phyloP scores from a whole-genome alignment of 2,329 filamentous ascomycete species.

The Pseudocercospora musae region DNA sequence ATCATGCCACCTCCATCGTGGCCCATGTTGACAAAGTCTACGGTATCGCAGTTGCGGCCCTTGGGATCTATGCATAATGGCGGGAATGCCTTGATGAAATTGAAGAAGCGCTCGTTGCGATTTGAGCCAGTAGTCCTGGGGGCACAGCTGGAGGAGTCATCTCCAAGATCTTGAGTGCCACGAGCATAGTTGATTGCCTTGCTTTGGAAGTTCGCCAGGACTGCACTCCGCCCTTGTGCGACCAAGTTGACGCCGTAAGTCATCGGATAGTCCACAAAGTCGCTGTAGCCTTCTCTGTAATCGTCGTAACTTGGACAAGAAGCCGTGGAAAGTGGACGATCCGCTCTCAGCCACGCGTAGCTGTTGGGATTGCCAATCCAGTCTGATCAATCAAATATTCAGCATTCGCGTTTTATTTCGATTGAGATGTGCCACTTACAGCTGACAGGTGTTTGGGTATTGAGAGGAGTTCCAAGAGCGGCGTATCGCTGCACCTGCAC shows the following conservation, averaged over 20 bases:
- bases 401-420: neutral
- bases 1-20: slow-evolving; percentile 39
- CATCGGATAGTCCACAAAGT: slow-evolving; percentile 34
- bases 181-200: slow-evolving; percentile 37
- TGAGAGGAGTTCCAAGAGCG: slow-evolving; percentile 30
- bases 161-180: slow-evolving; percentile 35
- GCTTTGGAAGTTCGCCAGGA: slow-evolving; percentile 35
- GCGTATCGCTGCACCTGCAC: slow-evolving; percentile 33
- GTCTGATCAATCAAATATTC: neutral
- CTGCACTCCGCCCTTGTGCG: slow-evolving; percentile 28
- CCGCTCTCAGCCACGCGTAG: slow-evolving; percentile 34
- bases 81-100: slow-evolving; percentile 39
- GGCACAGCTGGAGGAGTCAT: slow-evolving; percentile 35
- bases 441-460: slow-evolving; percentile 26
- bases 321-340: slow-evolving; percentile 31
- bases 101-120: slow-evolving; percentile 41
- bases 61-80: slow-evolving; percentile 28
- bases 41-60: slow-evolving; percentile 33
- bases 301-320: slow-evolving; percentile 35
- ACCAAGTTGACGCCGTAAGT: slow-evolving; percentile 33
- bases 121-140: slow-evolving; percentile 35
- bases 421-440: slow-evolving; percentile 19
- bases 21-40: slow-evolving; percentile 35
- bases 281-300: slow-evolving; percentile 37
- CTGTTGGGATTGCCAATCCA: slow-evolving; percentile 39